phyloP scores from a whole-genome alignment of 2,329 filamentous ascomycete species.

The Aspergillus uvarum region DNA sequence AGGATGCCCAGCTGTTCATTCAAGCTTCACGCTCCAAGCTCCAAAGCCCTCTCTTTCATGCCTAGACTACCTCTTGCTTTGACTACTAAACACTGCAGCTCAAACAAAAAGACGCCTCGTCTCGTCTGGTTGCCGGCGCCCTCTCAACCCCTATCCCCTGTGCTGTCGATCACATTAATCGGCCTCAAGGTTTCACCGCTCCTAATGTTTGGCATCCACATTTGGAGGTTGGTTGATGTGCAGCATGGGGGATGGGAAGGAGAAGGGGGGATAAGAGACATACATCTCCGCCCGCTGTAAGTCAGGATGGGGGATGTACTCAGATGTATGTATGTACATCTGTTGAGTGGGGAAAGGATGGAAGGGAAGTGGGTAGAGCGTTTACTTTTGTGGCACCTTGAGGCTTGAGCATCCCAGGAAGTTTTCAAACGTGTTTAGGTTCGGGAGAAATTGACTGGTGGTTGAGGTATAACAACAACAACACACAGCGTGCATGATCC shows the following conservation, averaged over 20 bases:
- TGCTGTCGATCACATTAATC: background rate
- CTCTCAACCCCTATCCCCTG: background rate
- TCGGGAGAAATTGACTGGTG: background rate
- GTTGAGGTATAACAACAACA: background rate
- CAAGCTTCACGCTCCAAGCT: too few species aligned
- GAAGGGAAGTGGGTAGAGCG: background rate
- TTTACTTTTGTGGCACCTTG: background rate
- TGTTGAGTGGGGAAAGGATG: background rate
- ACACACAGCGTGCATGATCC: background rate
- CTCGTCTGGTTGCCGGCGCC: too few species aligned
- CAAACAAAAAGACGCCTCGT: background rate
- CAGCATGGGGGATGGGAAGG: background rate
- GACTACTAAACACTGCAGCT: background rate
- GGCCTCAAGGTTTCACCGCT: slow-evolving; percentile 10
- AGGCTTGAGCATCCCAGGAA: background rate
- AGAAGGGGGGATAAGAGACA: background rate
- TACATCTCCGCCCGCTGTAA: slow-evolving; percentile 7
- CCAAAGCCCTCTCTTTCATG: background rate
- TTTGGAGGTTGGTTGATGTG: slow-evolving; percentile 12
- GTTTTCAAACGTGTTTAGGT: slow-evolving; percentile 7
- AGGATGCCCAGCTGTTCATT: slow-evolving; percentile 1
- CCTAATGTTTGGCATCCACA: slow-evolving; percentile 16
- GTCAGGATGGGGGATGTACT: background rate
- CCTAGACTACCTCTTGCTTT: background rate
- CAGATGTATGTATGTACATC: background rate